These are phyloP conservation scores for Nemania sp. DNA, from an alignment of 2,329 filamentous ascomycete species.

Conservation along the genomic window DNA sequence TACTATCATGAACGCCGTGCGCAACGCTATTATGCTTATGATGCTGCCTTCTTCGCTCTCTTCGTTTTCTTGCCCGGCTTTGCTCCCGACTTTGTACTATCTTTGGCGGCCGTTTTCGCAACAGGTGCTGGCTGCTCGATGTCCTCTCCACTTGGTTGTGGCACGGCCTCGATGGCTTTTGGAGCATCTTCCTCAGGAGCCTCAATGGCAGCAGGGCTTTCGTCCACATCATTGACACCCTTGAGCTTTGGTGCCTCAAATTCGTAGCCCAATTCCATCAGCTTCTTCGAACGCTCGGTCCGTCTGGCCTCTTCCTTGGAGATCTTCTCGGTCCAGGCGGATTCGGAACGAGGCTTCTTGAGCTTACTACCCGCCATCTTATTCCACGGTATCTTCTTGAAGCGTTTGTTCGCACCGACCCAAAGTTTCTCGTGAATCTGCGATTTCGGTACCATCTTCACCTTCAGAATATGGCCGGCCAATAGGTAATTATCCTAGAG, in stretches of 20 bases:
- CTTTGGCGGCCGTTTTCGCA: slow-evolving; percentile 31
- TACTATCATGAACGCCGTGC: slow-evolving; percentile 42
- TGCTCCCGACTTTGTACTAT: slow-evolving; percentile 20
- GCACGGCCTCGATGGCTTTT: slow-evolving; percentile 46
- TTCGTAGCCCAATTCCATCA: slow-evolving; percentile 82
- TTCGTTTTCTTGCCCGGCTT: slow-evolving; percentile 37
- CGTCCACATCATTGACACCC: slow-evolving; percentile 47
- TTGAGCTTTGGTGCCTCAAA: slow-evolving; percentile 76
- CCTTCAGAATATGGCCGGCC: slow-evolving; percentile 91
- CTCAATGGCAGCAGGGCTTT: slow-evolving; percentile 42
- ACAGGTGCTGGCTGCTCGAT: slow-evolving; percentile 35
- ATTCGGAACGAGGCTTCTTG: slow-evolving; percentile 71
- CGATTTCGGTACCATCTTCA: slow-evolving; percentile 74
- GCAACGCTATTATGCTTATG: slow-evolving; percentile 30
- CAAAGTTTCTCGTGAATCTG: slow-evolving; percentile 81
- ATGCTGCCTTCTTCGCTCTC: slow-evolving; percentile 43
- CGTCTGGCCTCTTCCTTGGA: slow-evolving; percentile 73
- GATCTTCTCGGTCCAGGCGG: slow-evolving; percentile 78
- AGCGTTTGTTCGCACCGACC: slow-evolving; percentile 87
- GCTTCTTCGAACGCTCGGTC: slow-evolving; percentile 68
- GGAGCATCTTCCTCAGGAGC: slow-evolving; percentile 41
- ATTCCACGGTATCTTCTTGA: slow-evolving; percentile 86
- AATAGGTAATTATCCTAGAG: slow-evolving; percentile 67
- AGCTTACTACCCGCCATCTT: slow-evolving; percentile 79
- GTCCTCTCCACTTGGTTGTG: slow-evolving; percentile 37